These are phyloP conservation scores for Micractinium sp. DNA, from an alignment of 139 green algal genomes.

Conservation along the genomic window DNA sequence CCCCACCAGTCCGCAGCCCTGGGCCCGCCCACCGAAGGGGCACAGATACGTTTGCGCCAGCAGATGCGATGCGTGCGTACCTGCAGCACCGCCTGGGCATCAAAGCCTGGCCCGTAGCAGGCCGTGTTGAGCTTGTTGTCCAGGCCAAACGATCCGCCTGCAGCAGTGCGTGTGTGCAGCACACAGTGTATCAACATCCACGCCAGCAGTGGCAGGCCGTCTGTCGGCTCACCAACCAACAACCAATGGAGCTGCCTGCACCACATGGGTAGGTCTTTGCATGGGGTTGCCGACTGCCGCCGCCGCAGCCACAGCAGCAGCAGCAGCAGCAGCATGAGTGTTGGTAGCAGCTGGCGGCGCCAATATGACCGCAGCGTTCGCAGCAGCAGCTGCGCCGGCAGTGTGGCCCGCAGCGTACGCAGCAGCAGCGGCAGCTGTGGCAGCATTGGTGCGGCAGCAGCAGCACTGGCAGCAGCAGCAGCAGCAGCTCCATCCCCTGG, in stretches of 20 bases:
- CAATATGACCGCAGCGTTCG: too few species aligned
- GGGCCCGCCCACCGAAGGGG: background rate
- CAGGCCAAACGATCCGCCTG: conserved; percentile 19
- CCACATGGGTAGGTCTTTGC: too few species aligned
- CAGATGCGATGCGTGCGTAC: background rate
- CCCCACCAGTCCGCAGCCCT: background rate
- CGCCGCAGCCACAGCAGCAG: too few species aligned
- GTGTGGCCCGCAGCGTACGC: too few species aligned
- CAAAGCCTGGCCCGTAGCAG: background rate
- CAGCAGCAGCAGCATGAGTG: too few species aligned
- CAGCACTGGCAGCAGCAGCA: background rate
- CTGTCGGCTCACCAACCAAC: too few species aligned
- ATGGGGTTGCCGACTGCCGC: too few species aligned
- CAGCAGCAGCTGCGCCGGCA: too few species aligned
- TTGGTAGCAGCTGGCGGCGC: too few species aligned
- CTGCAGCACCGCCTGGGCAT: conserved; percentile 4
- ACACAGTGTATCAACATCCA: background rate
- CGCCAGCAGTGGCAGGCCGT: too few species aligned
- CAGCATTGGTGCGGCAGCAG: background rate
- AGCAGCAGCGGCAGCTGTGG: background rate
- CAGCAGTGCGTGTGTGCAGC: too few species aligned
- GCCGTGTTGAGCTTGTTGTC: conserved; percentile 9
- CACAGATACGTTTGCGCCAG: background rate
- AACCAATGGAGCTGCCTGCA: background rate
- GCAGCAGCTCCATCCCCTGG: too few species aligned